Evolutionary conservation across 371 early-diverging fungal species (phyloP), one percentile per base, ranked within the genome.

Genomic region (Rhizopus arrhizus): DNA sequence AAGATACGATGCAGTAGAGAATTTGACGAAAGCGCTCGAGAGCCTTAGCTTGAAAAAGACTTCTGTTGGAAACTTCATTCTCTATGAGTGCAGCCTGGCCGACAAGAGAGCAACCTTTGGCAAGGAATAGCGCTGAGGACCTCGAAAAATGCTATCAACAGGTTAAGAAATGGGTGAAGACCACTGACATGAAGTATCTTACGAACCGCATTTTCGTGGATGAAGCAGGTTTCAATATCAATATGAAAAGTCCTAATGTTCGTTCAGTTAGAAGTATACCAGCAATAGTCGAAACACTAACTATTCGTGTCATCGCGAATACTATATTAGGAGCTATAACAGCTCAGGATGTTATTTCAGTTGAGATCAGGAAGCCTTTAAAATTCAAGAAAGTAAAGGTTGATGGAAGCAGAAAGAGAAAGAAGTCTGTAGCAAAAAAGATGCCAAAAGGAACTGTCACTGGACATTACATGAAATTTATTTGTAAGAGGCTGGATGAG

Each of bases 291-390:
- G 54, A 48, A 43, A 55, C 56, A 32, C 58, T 54, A 34, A 53
- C 58, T 15, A 53, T 53, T 53, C 47, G 55, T 35, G 61, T 49
- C 10, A 47, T 58, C 4, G 5, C 50, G 9, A 54, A 47, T 31
- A 58, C 66, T 29, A 40, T 66, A 49, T 41, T 66, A 38, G 58
- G 47, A 22, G 66, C 61, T 2, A 59, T 62, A 2, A 11, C 56
- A 53, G 50, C 58, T 3, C 16, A 52, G 8, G 48, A 38, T 45
- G 61, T 58, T n/a, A 53, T 61, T 10, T 8, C 47, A n/a, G 31
- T 64, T 13, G 58, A 51, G 22, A 34, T 56, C 7, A 43, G 51
- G 16, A 42, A 28, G n/a, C 33, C 54, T 3, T 12, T 33, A 3
- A 45, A 34, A 52, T 31, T 43, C 13, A 59, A 64, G 28, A 49